These are phyloP conservation scores for Xylariales sp. DNA, from an alignment of 2,329 filamentous ascomycete species.

Conservation along the genomic window DNA sequence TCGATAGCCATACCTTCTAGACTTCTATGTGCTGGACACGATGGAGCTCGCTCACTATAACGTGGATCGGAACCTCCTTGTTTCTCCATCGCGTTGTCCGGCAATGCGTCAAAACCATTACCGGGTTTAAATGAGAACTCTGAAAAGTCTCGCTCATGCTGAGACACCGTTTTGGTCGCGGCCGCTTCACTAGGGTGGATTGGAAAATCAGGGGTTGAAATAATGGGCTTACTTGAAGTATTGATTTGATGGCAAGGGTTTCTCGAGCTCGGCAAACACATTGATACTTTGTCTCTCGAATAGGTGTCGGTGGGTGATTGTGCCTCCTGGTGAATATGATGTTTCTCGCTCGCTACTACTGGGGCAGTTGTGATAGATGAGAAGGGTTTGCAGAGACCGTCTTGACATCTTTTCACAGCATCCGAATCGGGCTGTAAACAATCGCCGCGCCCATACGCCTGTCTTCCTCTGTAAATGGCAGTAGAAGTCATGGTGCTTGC, in stretches of 20 bases:
- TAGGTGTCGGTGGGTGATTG: neutral
- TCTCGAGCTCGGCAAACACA: neutral
- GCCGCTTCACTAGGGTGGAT: neutral
- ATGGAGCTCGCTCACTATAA: neutral
- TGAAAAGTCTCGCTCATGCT: slow-evolving; percentile 33
- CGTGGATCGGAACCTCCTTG: neutral
- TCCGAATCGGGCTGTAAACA: neutral
- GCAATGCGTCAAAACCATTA: slow-evolving; percentile 36
- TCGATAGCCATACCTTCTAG: neutral
- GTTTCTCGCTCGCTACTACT: neutral
- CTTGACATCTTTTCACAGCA: neutral
- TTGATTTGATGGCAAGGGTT: neutral
- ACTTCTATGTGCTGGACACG: neutral
- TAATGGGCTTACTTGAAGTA: neutral
- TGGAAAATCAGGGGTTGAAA: neutral
- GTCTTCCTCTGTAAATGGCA: slow-evolving; percentile 11
- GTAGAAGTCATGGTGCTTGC: slow-evolving; percentile 7
- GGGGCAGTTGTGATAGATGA: neutral
- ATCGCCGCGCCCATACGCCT: neutral
- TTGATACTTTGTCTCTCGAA: neutral
- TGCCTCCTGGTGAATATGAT: neutral
- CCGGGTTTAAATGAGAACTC: slow-evolving; percentile 43
- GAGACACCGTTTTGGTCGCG: slow-evolving; percentile 6
- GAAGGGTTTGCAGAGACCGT: neutral
- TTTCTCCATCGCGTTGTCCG: neutral